These are phyloP conservation scores for Saxispiralis lemnorum DNA, from an alignment of 495 filamentous ascomycete genomes.

Conservation along the genomic window DNA sequence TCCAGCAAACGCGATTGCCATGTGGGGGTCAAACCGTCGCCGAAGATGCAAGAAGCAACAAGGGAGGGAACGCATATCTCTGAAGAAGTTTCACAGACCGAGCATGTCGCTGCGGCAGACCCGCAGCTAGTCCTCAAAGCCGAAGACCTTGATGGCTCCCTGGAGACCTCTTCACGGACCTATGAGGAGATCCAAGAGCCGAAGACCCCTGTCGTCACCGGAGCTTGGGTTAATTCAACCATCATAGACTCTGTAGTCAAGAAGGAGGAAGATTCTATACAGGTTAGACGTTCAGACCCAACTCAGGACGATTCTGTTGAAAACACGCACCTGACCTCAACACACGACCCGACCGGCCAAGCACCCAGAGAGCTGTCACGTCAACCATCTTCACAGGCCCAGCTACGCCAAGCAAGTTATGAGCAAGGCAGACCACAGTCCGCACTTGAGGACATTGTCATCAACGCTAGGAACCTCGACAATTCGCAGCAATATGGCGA, in stretches of 20 bases:
- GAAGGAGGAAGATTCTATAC: background rate
- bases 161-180: too few relatives aligned
- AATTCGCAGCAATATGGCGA: conserved; percentile 29
- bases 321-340: background rate
- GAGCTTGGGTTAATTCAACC: conserved; percentile 32
- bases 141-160: too few relatives aligned
- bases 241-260: background rate
- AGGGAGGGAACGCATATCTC: too few relatives aligned
- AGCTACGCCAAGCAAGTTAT: background rate
- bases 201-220: conserved; percentile 30
- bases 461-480: conserved; percentile 27
- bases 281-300: too few relatives aligned
- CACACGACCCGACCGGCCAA: background rate
- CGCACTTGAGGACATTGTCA: conserved; percentile 33
- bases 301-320: too few relatives aligned
- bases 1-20: too few relatives aligned
- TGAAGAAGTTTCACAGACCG: too few relatives aligned
- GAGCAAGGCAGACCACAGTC: conserved; percentile 14
- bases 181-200: conserved; percentile 2
- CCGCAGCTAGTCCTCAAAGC: too few relatives aligned
- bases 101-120: too few relatives aligned
- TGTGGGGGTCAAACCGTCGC: too few relatives aligned
- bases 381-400: background rate
- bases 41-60: too few relatives aligned
- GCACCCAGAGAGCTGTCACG: conserved; percentile 3